Evolutionary conservation across 1,139 yeast genomes (phyloP).

Genomic region (Debaryomyces sp.): DNA sequence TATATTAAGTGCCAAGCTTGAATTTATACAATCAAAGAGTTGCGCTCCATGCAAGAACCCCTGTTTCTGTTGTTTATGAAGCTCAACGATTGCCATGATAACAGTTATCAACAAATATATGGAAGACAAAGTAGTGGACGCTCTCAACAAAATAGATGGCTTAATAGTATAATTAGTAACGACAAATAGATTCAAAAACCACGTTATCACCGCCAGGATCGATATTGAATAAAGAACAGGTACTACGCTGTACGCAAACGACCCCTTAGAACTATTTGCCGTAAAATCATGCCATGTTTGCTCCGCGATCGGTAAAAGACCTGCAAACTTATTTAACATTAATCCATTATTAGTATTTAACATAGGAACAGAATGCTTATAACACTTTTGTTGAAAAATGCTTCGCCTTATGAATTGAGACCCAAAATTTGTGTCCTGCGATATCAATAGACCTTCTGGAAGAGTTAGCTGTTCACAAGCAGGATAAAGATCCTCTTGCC

Average conservation of each 20-base stretch:
- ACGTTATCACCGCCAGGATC: conserved; percentile 64
- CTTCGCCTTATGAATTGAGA: conserved; percentile 28
- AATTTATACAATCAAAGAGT: conserved; percentile 51
- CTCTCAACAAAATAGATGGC: conserved; percentile 50
- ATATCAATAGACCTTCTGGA: conserved; percentile 38
- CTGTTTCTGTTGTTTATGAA: conserved; percentile 51
- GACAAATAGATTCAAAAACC: conserved; percentile 65
- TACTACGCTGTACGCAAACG: conserved; percentile 58
- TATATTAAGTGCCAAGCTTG: conserved; percentile 52
- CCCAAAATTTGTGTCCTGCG: conserved; percentile 24
- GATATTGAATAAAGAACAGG: conserved; percentile 65
- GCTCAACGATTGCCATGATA: conserved; percentile 45
- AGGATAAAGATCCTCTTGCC: conserved; percentile 29
- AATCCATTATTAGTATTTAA: conserved; percentile 43
- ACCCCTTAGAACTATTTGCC: conserved; percentile 33
- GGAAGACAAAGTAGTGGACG: conserved; percentile 52
- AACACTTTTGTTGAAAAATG: conserved; percentile 41
- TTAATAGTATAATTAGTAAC: conserved; percentile 61
- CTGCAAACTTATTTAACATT: conserved; percentile 27
- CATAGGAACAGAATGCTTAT: conserved; percentile 41
- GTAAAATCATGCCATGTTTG: conserved; percentile 47
- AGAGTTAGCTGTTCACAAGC: conserved; percentile 36
- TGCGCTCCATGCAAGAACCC: conserved; percentile 61
- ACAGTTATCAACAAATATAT: conserved; percentile 56
- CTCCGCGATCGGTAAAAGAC: conserved; percentile 41